Conservation (phyloP, 2,329 filamentous ascomycete species). For the Cercospora sp. region DNA sequence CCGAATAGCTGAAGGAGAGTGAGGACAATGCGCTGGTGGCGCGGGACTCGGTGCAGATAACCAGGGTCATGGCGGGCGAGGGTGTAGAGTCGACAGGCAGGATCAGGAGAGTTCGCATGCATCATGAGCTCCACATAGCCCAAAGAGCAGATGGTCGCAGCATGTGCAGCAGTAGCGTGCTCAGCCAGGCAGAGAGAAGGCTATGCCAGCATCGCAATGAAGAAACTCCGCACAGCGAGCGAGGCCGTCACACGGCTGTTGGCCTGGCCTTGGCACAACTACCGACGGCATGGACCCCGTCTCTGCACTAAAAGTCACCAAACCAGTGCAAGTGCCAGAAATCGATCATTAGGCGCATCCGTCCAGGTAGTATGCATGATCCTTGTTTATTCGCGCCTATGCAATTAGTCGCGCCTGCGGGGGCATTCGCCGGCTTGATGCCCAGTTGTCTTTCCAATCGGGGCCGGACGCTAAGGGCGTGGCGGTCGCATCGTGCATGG, state of each 20-base stretch:
- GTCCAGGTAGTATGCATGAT: conserved; percentile 17
- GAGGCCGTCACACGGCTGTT: conserved; percentile 11
- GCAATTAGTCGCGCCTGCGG: conserved; percentile 17
- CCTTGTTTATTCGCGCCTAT: conserved; percentile 19
- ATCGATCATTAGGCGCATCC: conserved; percentile 5
- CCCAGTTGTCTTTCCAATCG: conserved; percentile 13
- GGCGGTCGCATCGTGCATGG: conserved; percentile 5
- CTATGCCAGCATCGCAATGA: conserved; percentile 19
- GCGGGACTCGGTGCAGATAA: conserved; percentile 21
- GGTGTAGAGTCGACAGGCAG: conserved; percentile 17
- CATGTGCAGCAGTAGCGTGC: conserved; percentile 26
- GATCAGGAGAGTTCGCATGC: conserved; percentile 27
- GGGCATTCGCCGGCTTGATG: conserved; percentile 9
- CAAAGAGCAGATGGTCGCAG: conserved; percentile 20
- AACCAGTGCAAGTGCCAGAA: conserved; percentile 11
- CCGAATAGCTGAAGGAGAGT: conserved; percentile 18
- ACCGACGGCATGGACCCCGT: conserved; percentile 15
- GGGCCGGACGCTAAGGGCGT: background rate
- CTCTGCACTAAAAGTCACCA: conserved; percentile 10
- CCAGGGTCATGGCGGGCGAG: conserved; percentile 13
- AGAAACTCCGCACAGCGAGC: conserved; percentile 14
- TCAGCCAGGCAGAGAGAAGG: conserved; percentile 23
- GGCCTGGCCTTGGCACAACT: conserved; percentile 14
- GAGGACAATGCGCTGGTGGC: conserved; percentile 18
- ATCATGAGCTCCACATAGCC: conserved; percentile 27